These are phyloP conservation scores for Hypoxylon perforatum DNA, from an alignment of 495 filamentous ascomycete species.

Conservation along the genomic window DNA sequence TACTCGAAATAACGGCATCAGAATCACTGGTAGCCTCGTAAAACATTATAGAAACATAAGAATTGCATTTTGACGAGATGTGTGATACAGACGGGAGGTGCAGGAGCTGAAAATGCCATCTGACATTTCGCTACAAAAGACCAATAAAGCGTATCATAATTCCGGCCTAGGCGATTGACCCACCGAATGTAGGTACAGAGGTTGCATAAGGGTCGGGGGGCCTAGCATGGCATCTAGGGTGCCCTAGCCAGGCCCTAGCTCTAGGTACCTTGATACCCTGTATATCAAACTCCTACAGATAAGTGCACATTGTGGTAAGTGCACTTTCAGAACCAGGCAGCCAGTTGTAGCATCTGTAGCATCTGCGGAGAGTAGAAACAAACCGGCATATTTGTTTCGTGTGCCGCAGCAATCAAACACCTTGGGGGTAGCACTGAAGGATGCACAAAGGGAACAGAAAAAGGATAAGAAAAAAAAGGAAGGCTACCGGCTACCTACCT, in stretches of 20 bases:
- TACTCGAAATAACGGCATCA: not conserved
- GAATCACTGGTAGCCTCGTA: conserved; percentile 3
- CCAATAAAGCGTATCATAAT: conserved; percentile 33
- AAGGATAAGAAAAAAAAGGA: conserved; percentile 1
- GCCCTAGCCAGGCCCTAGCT: too few relatives aligned
- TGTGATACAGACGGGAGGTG: conserved; percentile 2
- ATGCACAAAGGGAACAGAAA: not conserved
- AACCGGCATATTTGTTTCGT: conserved; percentile 21
- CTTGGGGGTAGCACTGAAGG: not conserved
- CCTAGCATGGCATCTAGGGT: too few relatives aligned
- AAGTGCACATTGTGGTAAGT: conserved; percentile 7
- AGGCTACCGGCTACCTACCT: too few relatives aligned
- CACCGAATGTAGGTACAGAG: not conserved
- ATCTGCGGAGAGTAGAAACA: conserved; percentile 13
- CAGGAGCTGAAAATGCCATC: conserved; percentile 19
- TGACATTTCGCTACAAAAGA: conserved; percentile 17
- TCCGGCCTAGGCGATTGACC: conserved; percentile 24
- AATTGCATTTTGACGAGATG: conserved; percentile 18
- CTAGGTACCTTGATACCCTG: too few relatives aligned
- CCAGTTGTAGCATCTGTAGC: too few relatives aligned
- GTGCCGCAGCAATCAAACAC: conserved; percentile 31
- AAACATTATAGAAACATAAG: conserved; percentile 1
- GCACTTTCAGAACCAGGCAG: too few relatives aligned
- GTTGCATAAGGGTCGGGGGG: not conserved
- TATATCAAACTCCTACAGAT: conserved; percentile 21